Base-by-base conservation (phyloP, 257 asterid species). In the Jasminum sambac region DNA sequence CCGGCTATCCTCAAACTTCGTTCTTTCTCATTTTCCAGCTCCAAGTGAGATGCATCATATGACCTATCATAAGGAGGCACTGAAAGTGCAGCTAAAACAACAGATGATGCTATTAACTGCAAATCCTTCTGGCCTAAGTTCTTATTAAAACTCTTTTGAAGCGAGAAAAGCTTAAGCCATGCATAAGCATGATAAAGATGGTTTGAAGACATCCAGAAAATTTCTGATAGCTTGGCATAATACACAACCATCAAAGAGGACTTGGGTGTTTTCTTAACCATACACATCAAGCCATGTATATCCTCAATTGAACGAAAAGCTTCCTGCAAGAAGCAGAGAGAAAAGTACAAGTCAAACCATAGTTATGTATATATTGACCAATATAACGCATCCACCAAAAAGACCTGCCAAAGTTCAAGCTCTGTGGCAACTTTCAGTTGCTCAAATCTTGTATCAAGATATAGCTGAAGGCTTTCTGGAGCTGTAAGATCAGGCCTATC, bases 171-270 rank as follows among this genome's bases (percentile, higher is more conserved):
- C 85, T 90, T 93, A 50, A 93, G 94, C 98, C 97, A 90, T 57
- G 97, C 98, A 79, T 88, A 90, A 42, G 98, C 98, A 82, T 90
- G 98, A 82, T 93, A 88, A 24, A 93, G 96, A 81, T 93, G 86
- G 73, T 75, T 89, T 64, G 95, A 87, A 4, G 98, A 93, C 84
- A 72, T 82, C 98, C 98, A 93, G 76, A 93, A 93, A 70, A 93
- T 88, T 77, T 93, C 95, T 0, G 96, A 84, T 19, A 93, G 90
- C 83, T 93, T 93, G 55, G 95, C 89, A 78, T 90, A 93, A 70
- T 89, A 93, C 59, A 90, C 83, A 67, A 88, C 96, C 98, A 93
- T 81, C 77, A 84, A 69, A 21, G 97, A 89, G 14, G 98, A 46
- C 66, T 93, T 93, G 23, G 96, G 98, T 4, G 90, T 89, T 74